Conservation (phyloP, 2,329 filamentous ascomycete genomes). For the Thermothelomyces thermophilus region DNA sequence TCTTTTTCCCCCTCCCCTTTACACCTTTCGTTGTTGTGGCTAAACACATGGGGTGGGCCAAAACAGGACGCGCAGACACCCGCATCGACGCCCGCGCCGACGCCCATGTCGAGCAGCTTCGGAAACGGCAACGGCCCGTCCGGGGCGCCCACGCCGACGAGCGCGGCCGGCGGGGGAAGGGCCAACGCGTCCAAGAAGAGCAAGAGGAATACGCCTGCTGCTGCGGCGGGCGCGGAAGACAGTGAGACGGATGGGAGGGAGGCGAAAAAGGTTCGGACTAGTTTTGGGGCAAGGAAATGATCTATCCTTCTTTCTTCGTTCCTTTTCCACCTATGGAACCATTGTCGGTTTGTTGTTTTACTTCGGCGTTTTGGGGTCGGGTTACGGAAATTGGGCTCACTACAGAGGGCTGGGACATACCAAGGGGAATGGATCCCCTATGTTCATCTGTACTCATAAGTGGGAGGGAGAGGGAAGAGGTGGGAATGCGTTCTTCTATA, state of each 20-base stretch:
- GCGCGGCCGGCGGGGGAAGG: slow-evolving; percentile 35
- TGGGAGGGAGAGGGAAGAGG: too few relatives aligned
- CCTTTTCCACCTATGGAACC: too few relatives aligned
- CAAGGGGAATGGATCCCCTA: background rate
- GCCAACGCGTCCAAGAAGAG: slow-evolving; percentile 42
- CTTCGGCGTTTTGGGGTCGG: too few relatives aligned
- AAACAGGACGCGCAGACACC: slow-evolving; percentile 38
- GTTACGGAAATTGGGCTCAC: too few relatives aligned
- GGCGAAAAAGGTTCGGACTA: slow-evolving; percentile 50
- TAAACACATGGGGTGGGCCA: too few relatives aligned
- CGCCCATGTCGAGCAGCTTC: slow-evolving; percentile 50
- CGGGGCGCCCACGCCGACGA: slow-evolving; percentile 50
- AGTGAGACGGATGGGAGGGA: slow-evolving; percentile 53
- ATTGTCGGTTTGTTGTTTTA: too few relatives aligned
- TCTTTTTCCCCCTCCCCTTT: too few relatives aligned
- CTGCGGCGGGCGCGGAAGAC: slow-evolving; percentile 35
- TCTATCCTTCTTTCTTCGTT: slow-evolving; percentile 27
- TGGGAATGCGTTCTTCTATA: background rate
- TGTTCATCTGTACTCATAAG: background rate
- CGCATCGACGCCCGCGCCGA: slow-evolving; percentile 46
- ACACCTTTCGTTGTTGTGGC: too few relatives aligned
- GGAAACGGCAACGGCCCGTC: slow-evolving; percentile 39
- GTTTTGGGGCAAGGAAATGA: slow-evolving; percentile 49
- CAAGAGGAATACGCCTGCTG: slow-evolving; percentile 37
- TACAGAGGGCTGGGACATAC: too few relatives aligned